Evolutionary conservation across 2,329 filamentous ascomycete genomes (phyloP).

Genomic region (Hymenoscyphus albidus): DNA sequence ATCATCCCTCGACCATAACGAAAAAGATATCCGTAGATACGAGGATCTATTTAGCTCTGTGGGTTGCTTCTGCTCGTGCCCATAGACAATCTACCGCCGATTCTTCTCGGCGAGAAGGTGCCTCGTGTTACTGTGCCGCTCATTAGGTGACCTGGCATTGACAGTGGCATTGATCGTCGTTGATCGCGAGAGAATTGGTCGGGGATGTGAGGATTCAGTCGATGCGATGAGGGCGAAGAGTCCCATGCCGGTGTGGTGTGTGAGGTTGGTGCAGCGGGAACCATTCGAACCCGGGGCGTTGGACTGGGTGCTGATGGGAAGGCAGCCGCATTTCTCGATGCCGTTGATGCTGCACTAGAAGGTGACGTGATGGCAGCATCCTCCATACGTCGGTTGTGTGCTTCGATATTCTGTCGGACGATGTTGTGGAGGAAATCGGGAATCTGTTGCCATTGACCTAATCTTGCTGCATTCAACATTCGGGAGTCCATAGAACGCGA

Average conservation of each 20-base stretch:
- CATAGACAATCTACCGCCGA: constrained; percentile 2
- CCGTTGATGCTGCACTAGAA: constrained; percentile 12
- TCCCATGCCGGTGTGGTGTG: constrained; percentile 5
- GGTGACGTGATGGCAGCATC: constrained; percentile 16
- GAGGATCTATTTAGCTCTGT: neutral
- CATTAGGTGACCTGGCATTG: constrained; percentile 11
- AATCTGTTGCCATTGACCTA: constrained; percentile 55
- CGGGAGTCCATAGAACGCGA: constrained; percentile 43
- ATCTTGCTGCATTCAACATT: constrained; percentile 52
- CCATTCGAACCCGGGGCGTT: constrained; percentile 12
- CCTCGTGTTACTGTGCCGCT: neutral
- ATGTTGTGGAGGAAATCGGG: constrained; percentile 53
- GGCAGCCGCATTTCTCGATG: constrained; percentile 9
- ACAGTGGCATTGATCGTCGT: constrained; percentile 15
- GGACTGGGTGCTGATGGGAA: constrained; percentile 9
- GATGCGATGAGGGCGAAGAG: neutral
- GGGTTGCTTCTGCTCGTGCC: neutral
- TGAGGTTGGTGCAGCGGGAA: constrained; percentile 7
- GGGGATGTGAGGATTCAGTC: constrained; percentile 15
- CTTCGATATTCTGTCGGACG: constrained; percentile 39
- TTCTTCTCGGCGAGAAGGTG: neutral
- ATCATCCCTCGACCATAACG: neutral
- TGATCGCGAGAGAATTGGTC: constrained; percentile 13
- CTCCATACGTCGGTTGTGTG: constrained; percentile 20
- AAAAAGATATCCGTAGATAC: neutral